phyloP scores from a whole-genome alignment of 2,329 filamentous ascomycete genomes.

The Alternaria postmessia region DNA sequence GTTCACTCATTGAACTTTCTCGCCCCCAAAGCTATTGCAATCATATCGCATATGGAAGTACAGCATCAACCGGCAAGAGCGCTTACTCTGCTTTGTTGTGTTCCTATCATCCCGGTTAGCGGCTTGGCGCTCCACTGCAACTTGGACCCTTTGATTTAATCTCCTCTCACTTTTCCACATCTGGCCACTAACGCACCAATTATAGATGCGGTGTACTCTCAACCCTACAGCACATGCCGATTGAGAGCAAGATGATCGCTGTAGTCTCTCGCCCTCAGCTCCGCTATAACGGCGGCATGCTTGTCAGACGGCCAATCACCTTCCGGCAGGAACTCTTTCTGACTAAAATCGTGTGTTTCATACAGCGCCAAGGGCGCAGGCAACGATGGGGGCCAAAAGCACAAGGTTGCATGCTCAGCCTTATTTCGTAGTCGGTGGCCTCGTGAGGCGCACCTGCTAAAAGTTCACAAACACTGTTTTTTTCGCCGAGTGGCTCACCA shows the following conservation, averaged over 20 bases:
- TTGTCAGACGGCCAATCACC: background rate
- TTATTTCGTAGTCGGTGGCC: background rate
- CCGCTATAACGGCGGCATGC: background rate
- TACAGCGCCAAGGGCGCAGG: background rate
- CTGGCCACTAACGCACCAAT: no score
- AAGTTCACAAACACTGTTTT: background rate
- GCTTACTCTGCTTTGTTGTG: no score
- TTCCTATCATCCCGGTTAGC: no score
- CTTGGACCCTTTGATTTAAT: no score
- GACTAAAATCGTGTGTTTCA: background rate
- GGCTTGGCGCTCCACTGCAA: no score
- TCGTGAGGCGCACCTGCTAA: background rate
- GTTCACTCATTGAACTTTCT: accelerated
- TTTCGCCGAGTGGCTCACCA: background rate
- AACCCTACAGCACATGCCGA: no score
- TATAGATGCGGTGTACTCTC: no score
- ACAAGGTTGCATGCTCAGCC: background rate
- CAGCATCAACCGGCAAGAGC: no score
- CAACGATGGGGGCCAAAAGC: background rate
- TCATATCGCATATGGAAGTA: no score
- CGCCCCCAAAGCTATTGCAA: no score
- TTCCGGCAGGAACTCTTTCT: background rate
- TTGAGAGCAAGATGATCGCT: no score
- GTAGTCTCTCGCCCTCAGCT: background rate
- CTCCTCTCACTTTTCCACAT: no score